phyloP scores from a whole-genome alignment of 345 rosid species.

The Populus davidiana region DNA sequence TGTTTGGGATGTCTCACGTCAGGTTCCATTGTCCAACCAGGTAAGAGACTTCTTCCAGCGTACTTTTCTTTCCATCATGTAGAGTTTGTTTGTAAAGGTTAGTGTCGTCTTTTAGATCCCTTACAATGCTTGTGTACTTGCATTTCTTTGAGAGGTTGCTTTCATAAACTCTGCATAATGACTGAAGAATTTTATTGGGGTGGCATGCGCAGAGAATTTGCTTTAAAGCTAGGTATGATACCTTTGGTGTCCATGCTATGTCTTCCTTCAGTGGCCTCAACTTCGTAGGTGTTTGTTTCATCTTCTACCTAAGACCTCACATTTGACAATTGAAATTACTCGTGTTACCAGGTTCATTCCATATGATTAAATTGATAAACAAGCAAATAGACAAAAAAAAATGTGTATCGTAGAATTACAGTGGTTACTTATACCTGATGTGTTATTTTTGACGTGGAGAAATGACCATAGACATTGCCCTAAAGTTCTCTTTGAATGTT shows the following conservation, averaged over 20 bases:
- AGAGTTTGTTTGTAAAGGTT: neutral
- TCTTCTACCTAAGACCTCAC: neutral
- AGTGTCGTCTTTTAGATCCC: neutral
- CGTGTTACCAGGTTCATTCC: neutral
- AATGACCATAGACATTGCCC: neutral
- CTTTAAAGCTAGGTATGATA: too few species aligned
- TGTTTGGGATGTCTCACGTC: constrained; percentile 70
- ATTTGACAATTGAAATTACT: neutral
- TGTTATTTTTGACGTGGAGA: neutral
- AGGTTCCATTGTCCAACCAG: constrained; percentile 86
- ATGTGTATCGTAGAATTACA: neutral
- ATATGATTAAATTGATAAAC: too few species aligned
- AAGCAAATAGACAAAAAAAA: neutral
- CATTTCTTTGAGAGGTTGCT: neutral
- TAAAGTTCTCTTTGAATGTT: neutral
- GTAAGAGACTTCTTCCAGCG: constrained; percentile 30
- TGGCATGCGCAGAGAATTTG: too few species aligned
- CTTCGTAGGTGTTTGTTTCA: too few species aligned
- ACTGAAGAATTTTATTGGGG: neutral
- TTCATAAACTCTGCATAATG: neutral
- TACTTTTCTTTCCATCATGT: constrained; percentile 3
- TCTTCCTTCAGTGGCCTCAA: too few species aligned
- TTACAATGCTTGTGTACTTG: neutral
- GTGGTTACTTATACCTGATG: neutral
- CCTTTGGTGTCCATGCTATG: too few species aligned